Evolutionary conservation across 2,329 filamentous ascomycete genomes (phyloP), one percentile per base, ranked within the genome.

Genomic region (Alternaria infectoria): DNA sequence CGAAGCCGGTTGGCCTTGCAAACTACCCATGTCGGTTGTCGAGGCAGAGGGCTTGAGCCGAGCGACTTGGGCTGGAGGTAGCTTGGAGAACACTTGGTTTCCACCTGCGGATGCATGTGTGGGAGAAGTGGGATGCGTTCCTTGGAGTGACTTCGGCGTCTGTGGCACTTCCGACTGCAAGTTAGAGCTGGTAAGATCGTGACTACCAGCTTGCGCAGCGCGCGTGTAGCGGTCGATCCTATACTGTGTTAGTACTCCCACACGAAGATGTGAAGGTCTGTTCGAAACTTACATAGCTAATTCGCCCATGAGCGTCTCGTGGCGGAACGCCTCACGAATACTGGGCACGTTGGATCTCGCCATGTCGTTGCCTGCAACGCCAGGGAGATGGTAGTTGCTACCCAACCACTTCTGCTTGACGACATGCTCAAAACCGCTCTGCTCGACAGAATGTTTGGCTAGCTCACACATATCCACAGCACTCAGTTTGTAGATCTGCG

Each of bases 391-490:
- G 77, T 90, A 98, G 67, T 92, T 88, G 30, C 86, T 84, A 4
- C 96, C 96, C 5, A 99, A 84, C 95, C 95, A 99, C 79, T 93
- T 89, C 75, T 94, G 89, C 81, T 99, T 99, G 74, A 98, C 85
- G 12, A 89, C 87, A 72, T 91, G 85, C 78, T 99, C 96, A 75
- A 97, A 99, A 7, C 96, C 96, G 77, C 93, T 97, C 79, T 99
- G 96, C 72, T 91, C 89, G 44, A 99, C 96, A 10, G 93, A 97
- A 78, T 98, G 95, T 81, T 97, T 97, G 23, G 96, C 96, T 61
- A 99, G 82, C 81, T 99, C 96, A 77, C 96, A 98, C 96, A 99
- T 99, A 75, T 99, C 96, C 5, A 98, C 94, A 1, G 95, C 91
- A 74, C 90, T 96, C 43, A 99, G 88, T 82, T 98, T 98, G 83